phyloP scores from a whole-genome alignment of 2,329 filamentous ascomycete species.

The Stagonosporopsis tanaceti region DNA sequence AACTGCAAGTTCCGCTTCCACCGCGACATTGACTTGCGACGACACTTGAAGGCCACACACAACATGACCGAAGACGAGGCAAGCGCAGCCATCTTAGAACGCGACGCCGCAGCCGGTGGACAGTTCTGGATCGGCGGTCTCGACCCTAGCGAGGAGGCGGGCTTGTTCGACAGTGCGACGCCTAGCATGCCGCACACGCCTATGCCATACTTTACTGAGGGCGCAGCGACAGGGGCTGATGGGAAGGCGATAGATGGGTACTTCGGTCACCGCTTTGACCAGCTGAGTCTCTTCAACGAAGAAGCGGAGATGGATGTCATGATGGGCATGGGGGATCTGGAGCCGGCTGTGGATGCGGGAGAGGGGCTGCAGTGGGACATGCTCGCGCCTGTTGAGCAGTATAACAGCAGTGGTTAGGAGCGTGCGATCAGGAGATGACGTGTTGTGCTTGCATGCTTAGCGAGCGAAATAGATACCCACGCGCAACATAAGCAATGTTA shows the following conservation, averaged over 20 bases:
- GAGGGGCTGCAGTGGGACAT: conserved; percentile 35
- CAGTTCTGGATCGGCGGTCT: conserved; percentile 57
- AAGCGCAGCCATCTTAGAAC: conserved; percentile 50
- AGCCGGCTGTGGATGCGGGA: conserved; percentile 31
- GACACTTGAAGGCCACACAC: conserved; percentile 61
- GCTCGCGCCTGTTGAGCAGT: conserved; percentile 38
- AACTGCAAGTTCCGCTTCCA: conserved; percentile 64
- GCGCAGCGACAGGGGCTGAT: conserved; percentile 2
- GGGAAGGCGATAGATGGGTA: conserved; percentile 13
- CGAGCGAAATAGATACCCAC: conserved; percentile 10
- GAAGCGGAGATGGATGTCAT: conserved; percentile 36
- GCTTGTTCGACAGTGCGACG: conserved; percentile 14
- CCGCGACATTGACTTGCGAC: conserved; percentile 64
- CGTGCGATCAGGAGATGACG: neutral
- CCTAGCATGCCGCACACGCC: conserved; percentile 47
- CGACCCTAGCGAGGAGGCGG: conserved; percentile 29
- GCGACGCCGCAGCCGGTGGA: conserved; percentile 52
- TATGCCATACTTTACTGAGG: conserved; percentile 29
- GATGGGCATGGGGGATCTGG: conserved; percentile 32
- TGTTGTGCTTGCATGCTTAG: neutral
- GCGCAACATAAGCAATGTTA: neutral
- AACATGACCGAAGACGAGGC: conserved; percentile 45
- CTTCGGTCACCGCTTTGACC: conserved; percentile 22
- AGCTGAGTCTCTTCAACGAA: conserved; percentile 28
- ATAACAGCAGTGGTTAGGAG: conserved; percentile 20